Conservation (phyloP, 2,329 filamentous ascomycete genomes). For the Emergomyces africanus region DNA sequence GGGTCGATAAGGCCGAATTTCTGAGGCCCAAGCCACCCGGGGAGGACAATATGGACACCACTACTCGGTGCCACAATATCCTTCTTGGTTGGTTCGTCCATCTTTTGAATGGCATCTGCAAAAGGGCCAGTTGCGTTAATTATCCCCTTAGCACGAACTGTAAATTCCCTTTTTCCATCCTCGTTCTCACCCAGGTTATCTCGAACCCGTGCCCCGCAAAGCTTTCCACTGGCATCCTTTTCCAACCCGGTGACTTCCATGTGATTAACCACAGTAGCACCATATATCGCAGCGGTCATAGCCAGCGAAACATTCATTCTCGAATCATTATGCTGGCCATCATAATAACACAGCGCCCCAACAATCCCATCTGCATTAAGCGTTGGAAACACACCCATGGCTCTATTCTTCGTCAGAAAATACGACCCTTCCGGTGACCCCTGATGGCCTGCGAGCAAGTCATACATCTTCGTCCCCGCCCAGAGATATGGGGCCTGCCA, state of each 20-base stretch:
- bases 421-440: constrained; percentile 61
- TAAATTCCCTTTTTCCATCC: constrained; percentile 43
- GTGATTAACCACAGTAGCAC: constrained; percentile 60
- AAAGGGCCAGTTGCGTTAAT: constrained; percentile 73
- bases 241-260: constrained; percentile 55
- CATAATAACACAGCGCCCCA: constrained; percentile 65
- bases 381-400: constrained; percentile 66
- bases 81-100: constrained; percentile 52
- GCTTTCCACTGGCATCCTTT: constrained; percentile 52
- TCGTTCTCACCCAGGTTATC: constrained; percentile 49
- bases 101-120: constrained; percentile 59
- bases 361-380: constrained; percentile 58
- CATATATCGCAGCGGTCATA: constrained; percentile 63
- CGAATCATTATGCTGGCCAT: constrained; percentile 68
- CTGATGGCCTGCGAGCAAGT: constrained; percentile 60
- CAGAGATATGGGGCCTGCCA: constrained; percentile 55
- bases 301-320: constrained; percentile 69
- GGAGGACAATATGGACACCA: constrained; percentile 62
- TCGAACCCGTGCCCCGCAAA: constrained; percentile 54
- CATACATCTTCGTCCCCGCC: constrained; percentile 54
- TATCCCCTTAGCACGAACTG: constrained; percentile 55
- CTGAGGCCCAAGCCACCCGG: constrained; percentile 59
- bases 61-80: constrained; percentile 63
- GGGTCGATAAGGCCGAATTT: constrained; percentile 69
- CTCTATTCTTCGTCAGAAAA: constrained; percentile 65